Conservation (phyloP, 179 eudicot genomes). For the Actinidia chinensis region DNA sequence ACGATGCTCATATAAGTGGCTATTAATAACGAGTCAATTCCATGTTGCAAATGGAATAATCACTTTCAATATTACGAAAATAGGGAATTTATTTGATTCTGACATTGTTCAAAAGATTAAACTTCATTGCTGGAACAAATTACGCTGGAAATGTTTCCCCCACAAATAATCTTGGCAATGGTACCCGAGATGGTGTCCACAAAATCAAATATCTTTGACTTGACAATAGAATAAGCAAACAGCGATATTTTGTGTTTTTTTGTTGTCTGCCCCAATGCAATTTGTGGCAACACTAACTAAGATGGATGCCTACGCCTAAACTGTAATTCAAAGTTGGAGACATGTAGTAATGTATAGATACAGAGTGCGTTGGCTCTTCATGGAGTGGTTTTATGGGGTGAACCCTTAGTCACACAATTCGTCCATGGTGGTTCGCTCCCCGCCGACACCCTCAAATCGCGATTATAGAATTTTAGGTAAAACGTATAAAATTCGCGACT, state of each 20-base stretch:
- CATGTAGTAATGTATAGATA: slow-evolving; percentile 6
- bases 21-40: background rate
- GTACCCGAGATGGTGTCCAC: background rate
- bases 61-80: background rate
- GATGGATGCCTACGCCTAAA: slow-evolving; percentile 25
- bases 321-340: slow-evolving; percentile 17
- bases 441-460: no score
- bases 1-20: background rate
- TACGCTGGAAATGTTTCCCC: background rate
- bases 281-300: slow-evolving; percentile 23
- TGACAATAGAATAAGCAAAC: background rate
- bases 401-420: no score
- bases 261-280: background rate
- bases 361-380: slow-evolving; percentile 19
- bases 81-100: background rate
- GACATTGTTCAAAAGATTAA: background rate
- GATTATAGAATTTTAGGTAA: no score
- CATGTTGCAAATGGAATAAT: background rate
- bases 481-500: no score
- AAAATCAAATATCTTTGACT: background rate
- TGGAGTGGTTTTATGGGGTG: slow-evolving; percentile 42
- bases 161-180: background rate
- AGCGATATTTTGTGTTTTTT: background rate
- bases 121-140: background rate
- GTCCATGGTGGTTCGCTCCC: no score